Conservation (phyloP, 768 basidiomycete species). For the Dacryopinax primogenitus region DNA sequence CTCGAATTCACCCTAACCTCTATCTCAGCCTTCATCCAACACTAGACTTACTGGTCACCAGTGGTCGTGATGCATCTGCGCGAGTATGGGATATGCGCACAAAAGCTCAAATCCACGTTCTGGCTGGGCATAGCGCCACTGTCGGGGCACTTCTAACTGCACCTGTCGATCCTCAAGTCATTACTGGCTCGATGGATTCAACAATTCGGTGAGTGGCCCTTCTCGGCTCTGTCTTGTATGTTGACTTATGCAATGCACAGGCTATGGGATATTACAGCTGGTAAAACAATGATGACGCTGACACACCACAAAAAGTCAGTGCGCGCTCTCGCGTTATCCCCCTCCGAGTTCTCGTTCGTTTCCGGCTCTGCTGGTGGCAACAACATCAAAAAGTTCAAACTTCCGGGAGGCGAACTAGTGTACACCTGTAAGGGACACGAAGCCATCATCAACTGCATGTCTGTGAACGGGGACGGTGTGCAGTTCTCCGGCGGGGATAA, state of each 20-base stretch:
- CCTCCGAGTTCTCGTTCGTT: conserved; percentile 93
- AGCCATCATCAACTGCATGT: conserved; percentile 91
- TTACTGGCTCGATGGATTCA: conserved; percentile 96
- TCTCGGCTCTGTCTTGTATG: conserved; percentile 5
- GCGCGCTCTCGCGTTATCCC: conserved; percentile 84
- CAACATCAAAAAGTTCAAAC: conserved; percentile 99
- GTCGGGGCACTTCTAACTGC: conserved; percentile 94
- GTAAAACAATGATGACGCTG: conserved; percentile 88
- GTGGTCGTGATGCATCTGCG: conserved; percentile 90
- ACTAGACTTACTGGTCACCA: conserved; percentile 86
- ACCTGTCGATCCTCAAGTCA: conserved; percentile 94
- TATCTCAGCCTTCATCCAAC: conserved; percentile 68
- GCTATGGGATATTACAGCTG: conserved; percentile 94
- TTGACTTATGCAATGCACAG: conserved; percentile 32
- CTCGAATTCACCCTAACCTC: background rate
- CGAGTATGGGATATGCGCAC: conserved; percentile 99
- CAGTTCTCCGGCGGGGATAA: conserved; percentile 97
- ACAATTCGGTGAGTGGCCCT: conserved; percentile 58
- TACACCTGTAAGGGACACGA: conserved; percentile 95
- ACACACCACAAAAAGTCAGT: conserved; percentile 99
- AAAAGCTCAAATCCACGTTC: conserved; percentile 86
- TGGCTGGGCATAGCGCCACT: conserved; percentile 87
- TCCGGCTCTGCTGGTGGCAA: conserved; percentile 95
- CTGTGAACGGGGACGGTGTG: conserved; percentile 89
- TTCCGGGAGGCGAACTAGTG: conserved; percentile 89